Conservation (phyloP, 176 grass and related monocot species). For the bread wheat (Triticum aestivum) region DNA sequence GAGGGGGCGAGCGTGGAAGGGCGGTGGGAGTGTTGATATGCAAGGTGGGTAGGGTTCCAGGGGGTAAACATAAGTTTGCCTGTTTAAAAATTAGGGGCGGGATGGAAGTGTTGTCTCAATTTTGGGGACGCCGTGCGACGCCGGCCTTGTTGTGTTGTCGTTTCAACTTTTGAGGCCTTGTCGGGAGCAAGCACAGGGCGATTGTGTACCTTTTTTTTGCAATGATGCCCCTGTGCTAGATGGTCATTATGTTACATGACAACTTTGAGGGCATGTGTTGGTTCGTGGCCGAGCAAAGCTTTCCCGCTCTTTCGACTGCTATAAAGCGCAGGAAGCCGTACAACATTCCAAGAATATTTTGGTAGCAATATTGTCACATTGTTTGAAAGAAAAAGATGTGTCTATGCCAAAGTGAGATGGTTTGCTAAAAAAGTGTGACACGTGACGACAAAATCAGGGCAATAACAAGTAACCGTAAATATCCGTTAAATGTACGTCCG, state of each 20-base stretch:
- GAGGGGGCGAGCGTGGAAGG: neutral
- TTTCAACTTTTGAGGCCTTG: neutral
- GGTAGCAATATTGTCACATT: too few species aligned
- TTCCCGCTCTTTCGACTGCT: neutral
- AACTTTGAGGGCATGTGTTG: neutral
- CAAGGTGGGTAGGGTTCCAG: neutral
- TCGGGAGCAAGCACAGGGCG: neutral
- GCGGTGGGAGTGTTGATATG: neutral
- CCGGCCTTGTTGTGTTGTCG: neutral
- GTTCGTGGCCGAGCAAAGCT: neutral
- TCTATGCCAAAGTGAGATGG: too few species aligned
- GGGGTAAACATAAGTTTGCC: neutral
- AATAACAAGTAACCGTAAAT: too few species aligned
- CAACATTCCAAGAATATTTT: neutral
- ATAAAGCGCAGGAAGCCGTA: neutral
- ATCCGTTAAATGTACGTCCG: too few species aligned
- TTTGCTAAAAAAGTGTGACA: too few species aligned
- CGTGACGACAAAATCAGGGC: too few species aligned
- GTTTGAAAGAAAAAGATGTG: too few species aligned
- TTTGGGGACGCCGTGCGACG: neutral
- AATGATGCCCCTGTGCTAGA: neutral
- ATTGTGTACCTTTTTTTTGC: neutral
- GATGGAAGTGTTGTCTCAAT: neutral
- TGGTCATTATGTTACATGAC: neutral
- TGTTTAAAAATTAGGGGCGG: constrained; percentile 52